A percentile compares a stretch with the other conserved stretches of the same genome.
Conservation (phyloP, 768 basidiomycete species). For the Astraeus odoratus region DNA sequence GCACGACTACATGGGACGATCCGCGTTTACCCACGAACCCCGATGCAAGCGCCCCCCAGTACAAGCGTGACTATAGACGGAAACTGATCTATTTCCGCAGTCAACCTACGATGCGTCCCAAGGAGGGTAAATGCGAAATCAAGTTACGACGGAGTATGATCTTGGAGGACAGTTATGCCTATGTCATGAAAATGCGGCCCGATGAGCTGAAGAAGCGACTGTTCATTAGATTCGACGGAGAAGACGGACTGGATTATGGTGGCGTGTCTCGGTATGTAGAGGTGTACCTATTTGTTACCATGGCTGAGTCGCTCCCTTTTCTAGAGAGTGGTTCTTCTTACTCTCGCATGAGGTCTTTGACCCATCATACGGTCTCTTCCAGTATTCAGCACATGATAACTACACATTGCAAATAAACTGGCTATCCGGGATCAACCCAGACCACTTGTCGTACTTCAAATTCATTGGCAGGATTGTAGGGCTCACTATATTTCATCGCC, state of each 20-base stretch:
- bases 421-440: conserved; percentile 67
- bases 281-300: not conserved
- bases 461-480: conserved; percentile 73
- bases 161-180: conserved; percentile 80
- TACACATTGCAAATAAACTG: conserved; percentile 79
- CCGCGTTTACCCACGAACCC: conserved; percentile 77
- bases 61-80: conserved; percentile 87
- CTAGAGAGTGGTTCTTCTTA: conserved; percentile 82
- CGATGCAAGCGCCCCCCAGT: conserved; percentile 89
- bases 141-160: conserved; percentile 76
- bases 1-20: conserved; percentile 91
- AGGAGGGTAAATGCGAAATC: conserved; percentile 79
- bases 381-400: conserved; percentile 75
- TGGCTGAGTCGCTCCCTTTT: conserved; percentile 3
- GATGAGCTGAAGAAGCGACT: conserved; percentile 64
- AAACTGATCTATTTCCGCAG: conserved; percentile 92
- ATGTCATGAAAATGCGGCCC: conserved; percentile 75
- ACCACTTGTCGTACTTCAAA: conserved; percentile 75
- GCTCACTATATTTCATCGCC: conserved; percentile 69
- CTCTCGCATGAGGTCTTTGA: conserved; percentile 80
- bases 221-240: conserved; percentile 72
- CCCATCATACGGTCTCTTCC: conserved; percentile 75
- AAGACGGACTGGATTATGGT: conserved; percentile 75
- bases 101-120: conserved; percentile 76
- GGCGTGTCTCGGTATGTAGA: conserved; percentile 58